Percentiles rank a stretch among this genome's conserved stretches.
phyloP scores from a whole-genome alignment of 257 asterid genomes.

The Fraxinus anomala region DNA sequence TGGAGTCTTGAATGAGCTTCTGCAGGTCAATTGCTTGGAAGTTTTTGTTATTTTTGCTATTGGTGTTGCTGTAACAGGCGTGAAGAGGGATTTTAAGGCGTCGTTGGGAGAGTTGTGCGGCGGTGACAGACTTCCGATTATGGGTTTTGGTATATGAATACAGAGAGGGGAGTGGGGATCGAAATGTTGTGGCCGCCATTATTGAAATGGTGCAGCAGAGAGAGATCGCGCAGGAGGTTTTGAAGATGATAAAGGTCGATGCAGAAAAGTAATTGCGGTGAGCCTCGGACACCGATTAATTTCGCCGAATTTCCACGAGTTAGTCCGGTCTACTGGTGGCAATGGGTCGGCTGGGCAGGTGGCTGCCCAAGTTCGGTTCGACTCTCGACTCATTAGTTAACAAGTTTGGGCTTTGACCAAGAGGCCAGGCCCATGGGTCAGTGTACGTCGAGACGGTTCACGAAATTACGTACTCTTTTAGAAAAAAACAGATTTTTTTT shows the following conservation, averaged over 20 bases:
- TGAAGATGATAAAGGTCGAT: background rate
- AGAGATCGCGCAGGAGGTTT: background rate
- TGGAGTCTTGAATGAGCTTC: slow-evolving; percentile 50
- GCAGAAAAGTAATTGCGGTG: background rate
- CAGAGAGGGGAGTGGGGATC: slow-evolving; percentile 39
- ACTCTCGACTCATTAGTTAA: background rate
- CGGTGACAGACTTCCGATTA: slow-evolving; percentile 26
- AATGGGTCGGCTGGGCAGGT: background rate
- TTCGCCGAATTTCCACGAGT: background rate
- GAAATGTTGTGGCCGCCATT: slow-evolving; percentile 49
- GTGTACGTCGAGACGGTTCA: too few species aligned
- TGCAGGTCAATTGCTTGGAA: slow-evolving; percentile 56
- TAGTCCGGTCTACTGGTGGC: background rate
- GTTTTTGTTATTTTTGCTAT: slow-evolving; percentile 32
- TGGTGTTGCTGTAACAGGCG: slow-evolving; percentile 35
- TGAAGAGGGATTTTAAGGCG: slow-evolving; percentile 42
- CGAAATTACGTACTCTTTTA: too few species aligned
- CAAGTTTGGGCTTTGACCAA: background rate
- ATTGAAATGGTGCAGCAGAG: background rate
- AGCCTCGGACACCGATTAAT: background rate
- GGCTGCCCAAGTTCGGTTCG: background rate
- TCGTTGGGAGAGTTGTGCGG: slow-evolving; percentile 31
- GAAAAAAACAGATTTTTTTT: too few species aligned
- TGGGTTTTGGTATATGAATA: slow-evolving; percentile 33
- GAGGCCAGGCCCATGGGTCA: too few species aligned